A percentile compares a stretch with the other conserved stretches of the same genome.
phyloP scores from a whole-genome alignment of 2,329 filamentous ascomycete genomes.

The Sporothrix brunneoviolacea region DNA sequence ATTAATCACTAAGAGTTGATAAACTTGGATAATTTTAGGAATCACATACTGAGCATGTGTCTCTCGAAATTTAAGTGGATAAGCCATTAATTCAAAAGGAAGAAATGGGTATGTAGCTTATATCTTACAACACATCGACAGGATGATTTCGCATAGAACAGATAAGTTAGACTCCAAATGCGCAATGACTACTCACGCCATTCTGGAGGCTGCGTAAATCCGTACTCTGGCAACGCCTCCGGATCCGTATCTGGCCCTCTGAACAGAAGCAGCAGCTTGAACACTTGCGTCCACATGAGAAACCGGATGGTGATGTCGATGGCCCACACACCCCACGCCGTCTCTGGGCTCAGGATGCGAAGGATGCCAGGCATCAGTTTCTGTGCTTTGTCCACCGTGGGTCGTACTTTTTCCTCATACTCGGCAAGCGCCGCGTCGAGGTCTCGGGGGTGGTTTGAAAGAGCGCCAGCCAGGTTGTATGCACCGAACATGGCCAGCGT shows the following conservation, averaged over 20 bases:
- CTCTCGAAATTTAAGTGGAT: too few relatives aligned
- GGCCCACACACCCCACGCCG: constrained; percentile 23
- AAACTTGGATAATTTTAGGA: too few relatives aligned
- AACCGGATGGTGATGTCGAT: constrained; percentile 15
- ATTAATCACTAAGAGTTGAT: too few relatives aligned
- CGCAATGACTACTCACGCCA: background rate
- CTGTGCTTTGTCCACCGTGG: constrained; percentile 27
- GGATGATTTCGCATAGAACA: too few relatives aligned
- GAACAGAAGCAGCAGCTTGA: background rate
- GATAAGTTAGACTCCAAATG: too few relatives aligned
- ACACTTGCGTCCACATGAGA: background rate
- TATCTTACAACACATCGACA: too few relatives aligned
- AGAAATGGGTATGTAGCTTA: too few relatives aligned
- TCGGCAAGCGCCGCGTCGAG: background rate
- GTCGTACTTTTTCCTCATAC: constrained; percentile 10
- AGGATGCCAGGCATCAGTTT: constrained; percentile 25
- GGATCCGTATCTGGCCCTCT: background rate
- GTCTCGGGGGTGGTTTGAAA: constrained; percentile 18
- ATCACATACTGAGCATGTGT: too few relatives aligned
- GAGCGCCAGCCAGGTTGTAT: constrained; percentile 44
- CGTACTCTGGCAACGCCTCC: background rate
- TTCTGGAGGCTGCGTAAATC: background rate
- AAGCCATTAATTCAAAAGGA: too few relatives aligned
- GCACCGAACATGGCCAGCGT: constrained; percentile 38
- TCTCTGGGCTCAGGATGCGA: constrained; percentile 23